phyloP scores from a whole-genome alignment of 1,284 basidiomycete species.

The Macrocystidia cucumis region DNA sequence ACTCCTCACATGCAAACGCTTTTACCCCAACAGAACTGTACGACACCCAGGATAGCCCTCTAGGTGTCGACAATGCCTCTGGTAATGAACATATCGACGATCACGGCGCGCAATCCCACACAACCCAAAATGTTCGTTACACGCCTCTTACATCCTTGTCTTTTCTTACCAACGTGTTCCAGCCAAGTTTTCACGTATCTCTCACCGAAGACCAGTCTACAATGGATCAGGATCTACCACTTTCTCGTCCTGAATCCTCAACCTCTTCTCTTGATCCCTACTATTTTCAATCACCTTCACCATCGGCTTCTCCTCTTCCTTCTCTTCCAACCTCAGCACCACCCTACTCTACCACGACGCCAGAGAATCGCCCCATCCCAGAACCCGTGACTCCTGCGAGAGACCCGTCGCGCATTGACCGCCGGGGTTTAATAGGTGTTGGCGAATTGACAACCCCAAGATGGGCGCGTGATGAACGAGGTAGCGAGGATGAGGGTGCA shows the following conservation, averaged over 20 bases:
- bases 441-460: conserved; percentile 97
- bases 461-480: conserved; percentile 55
- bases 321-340: conserved; percentile 33
- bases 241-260: conserved; percentile 51
- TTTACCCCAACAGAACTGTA: no score
- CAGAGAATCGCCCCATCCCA: conserved; percentile 25
- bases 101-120: conserved; percentile 8
- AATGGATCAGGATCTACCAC: conserved; percentile 21
- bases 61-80: conserved; percentile 19
- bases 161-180: conserved; percentile 9
- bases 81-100: conserved; percentile 19
- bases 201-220: conserved; percentile 21
- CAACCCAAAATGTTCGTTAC: conserved; percentile 15
- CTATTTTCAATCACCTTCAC: conserved; percentile 66
- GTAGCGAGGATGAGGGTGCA: conserved; percentile 26
- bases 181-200: conserved; percentile 33
- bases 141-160: conserved; percentile 8
- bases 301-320: conserved; percentile 52
- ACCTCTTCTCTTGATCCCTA: conserved; percentile 79
- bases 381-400: conserved; percentile 67
- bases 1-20: no score
- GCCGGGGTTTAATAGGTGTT: conserved; percentile 85
- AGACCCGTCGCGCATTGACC: conserved; percentile 81
- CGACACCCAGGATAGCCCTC: conserved; percentile 27
- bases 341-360: conserved; percentile 30